phyloP scores from a whole-genome alignment of 2,329 filamentous ascomycete genomes.

The Fusarium sp. region DNA sequence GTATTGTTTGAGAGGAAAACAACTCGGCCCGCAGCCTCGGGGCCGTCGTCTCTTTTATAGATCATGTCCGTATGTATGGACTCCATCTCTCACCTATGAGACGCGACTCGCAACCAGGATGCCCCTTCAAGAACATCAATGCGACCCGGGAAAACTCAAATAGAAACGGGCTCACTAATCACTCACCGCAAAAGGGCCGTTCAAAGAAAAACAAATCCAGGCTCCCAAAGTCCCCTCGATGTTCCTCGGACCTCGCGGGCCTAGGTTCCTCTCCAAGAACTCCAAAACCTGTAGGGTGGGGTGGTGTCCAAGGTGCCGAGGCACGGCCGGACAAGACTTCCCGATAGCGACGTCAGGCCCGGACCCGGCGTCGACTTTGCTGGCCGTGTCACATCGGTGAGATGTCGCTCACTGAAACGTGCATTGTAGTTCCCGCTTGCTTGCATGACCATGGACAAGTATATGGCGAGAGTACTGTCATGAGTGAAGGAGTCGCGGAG shows the following conservation, averaged over 20 bases:
- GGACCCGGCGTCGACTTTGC: constrained; percentile 1
- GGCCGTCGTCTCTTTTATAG: background rate
- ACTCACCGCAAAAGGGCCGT: background rate
- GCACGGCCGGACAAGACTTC: constrained; percentile 31
- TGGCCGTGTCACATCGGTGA: constrained; percentile 16
- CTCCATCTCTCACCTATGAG: background rate
- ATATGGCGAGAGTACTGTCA: background rate
- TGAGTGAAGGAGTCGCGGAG: background rate
- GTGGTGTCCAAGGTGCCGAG: constrained; percentile 25
- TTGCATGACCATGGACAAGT: background rate
- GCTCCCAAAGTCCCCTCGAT: background rate
- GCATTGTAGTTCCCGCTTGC: background rate
- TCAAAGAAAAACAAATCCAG: background rate
- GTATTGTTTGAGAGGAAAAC: background rate
- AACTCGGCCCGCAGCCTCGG: background rate
- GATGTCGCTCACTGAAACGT: background rate
- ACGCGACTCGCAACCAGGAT: background rate
- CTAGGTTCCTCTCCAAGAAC: background rate
- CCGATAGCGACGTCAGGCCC: constrained; percentile 19
- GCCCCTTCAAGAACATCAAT: background rate
- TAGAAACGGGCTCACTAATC: background rate
- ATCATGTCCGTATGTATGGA: background rate
- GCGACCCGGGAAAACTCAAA: background rate
- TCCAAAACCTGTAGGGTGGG: constrained; percentile 5
- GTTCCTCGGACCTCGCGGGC: background rate